Evolutionary conservation across 768 basidiomycete species (phyloP).

Genomic region (Obba rivulosa): DNA sequence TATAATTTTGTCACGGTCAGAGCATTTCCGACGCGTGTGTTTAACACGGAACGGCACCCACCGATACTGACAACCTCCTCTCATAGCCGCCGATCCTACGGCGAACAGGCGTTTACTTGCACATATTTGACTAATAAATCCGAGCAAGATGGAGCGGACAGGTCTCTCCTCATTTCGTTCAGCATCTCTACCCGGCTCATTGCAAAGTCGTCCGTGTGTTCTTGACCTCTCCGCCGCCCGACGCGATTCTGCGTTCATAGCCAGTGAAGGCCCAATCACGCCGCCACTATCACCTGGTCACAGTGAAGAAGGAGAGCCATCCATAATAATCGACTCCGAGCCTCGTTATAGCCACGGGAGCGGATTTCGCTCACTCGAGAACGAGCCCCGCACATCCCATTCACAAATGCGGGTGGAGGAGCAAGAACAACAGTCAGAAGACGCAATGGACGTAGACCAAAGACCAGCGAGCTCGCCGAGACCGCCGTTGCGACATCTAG

Average conservation of each 20-base stretch:
- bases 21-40: slow-evolving; percentile 12
- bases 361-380: slow-evolving; percentile 5
- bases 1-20: slow-evolving; percentile 19
- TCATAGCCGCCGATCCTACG: slow-evolving; percentile 12
- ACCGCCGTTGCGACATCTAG: slow-evolving; percentile 54
- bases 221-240: slow-evolving; percentile 17
- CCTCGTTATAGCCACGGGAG: slow-evolving; percentile 30
- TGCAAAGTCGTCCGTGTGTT: slow-evolving; percentile 11
- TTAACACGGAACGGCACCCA: slow-evolving; percentile 8
- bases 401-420: slow-evolving; percentile 1
- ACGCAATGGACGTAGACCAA: slow-evolving; percentile 21
- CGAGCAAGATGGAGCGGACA: slow-evolving; percentile 17
- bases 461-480: slow-evolving; percentile 15
- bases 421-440: slow-evolving; percentile 9
- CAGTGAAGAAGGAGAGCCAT: slow-evolving; percentile 33
- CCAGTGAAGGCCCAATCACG: slow-evolving; percentile 59
- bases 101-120: slow-evolving; percentile 18
- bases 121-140: slow-evolving; percentile 13
- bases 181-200: slow-evolving; percentile 20
- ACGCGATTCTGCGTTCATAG: slow-evolving; percentile 38
- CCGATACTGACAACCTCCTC: slow-evolving; percentile 13
- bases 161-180: slow-evolving; percentile 22
- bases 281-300: slow-evolving; percentile 62
- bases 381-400: slow-evolving; percentile 1
- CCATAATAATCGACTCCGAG: slow-evolving; percentile 35